A percentile compares a stretch with the other conserved stretches of the same genome.
These are phyloP conservation scores for Fremontodendron californicum DNA, from an alignment of 345 rosid species.

Conservation along the genomic window DNA sequence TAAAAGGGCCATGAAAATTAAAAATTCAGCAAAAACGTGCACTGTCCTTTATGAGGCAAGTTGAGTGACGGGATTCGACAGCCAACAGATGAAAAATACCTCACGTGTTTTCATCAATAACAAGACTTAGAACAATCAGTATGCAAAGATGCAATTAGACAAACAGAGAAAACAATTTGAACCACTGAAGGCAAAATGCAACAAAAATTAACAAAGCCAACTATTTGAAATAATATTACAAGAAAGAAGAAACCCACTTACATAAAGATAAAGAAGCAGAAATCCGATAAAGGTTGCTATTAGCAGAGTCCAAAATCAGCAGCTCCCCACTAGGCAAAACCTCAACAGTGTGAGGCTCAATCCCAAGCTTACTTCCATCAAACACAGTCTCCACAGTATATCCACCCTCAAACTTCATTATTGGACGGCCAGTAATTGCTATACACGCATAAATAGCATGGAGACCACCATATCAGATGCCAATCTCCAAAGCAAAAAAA, in stretches of 20 bases:
- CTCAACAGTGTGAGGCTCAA: constrained; percentile 82
- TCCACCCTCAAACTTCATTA: constrained; percentile 92
- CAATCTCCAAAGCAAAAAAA: constrained; percentile 5
- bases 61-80: not conserved
- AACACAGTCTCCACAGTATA: constrained; percentile 91
- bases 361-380: constrained; percentile 95
- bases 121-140: not conserved
- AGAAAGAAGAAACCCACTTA: constrained; percentile 37
- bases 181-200: not conserved
- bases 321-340: constrained; percentile 82
- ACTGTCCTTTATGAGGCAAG: not conserved
- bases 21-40: not conserved
- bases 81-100: constrained; percentile 3
- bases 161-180: not conserved
- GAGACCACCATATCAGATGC: constrained; percentile 8
- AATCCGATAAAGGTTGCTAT: constrained; percentile 84
- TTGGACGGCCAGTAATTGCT: constrained; percentile 78
- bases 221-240: not conserved
- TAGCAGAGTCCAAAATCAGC: constrained; percentile 79
- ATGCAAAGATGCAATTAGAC: not conserved
- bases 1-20: not conserved
- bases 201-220: not conserved
- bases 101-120: not conserved
- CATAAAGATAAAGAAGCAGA: constrained; percentile 82
- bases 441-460: constrained; percentile 18